A percentile compares a stretch with the other conserved stretches of the same genome.
These are phyloP conservation scores for Neurospora tetrasperma DNA, from an alignment of 495 filamentous ascomycete species.

Conservation along the genomic window DNA sequence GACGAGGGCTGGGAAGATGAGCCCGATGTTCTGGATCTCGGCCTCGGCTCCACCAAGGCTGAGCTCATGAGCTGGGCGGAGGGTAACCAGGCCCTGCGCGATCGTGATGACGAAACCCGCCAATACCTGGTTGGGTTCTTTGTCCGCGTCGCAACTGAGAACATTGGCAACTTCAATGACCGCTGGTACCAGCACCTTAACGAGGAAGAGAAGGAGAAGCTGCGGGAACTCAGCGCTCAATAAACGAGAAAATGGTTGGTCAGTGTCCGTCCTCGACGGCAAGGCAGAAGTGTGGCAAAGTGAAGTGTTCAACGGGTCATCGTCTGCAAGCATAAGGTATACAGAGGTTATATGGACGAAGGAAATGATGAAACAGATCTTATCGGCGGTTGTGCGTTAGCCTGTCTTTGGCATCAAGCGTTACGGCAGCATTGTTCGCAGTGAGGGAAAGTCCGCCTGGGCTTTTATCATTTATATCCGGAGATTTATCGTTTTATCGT, in stretches of 20 bases:
- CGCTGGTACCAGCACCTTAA: constrained; percentile 55
- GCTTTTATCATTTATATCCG: no score
- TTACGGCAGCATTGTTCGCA: no score
- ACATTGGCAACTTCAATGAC: constrained; percentile 63
- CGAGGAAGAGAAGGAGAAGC: constrained; percentile 63
- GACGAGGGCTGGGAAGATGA: constrained; percentile 88
- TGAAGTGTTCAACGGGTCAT: neutral
- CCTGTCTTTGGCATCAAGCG: no score
- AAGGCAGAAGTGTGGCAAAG: neutral
- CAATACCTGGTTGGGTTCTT: constrained; percentile 77
- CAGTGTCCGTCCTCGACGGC: neutral
- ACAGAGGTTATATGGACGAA: neutral
- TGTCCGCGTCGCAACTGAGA: constrained; percentile 49
- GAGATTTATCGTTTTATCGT: no score
- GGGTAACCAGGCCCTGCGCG: constrained; percentile 44
- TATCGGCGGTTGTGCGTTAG: no score
- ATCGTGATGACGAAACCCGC: constrained; percentile 88
- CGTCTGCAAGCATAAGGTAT: neutral
- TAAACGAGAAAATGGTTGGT: constrained; percentile 1
- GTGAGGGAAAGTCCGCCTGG: no score
- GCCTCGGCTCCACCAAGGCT: constrained; percentile 50
- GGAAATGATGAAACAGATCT: no score
- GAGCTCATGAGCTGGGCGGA: constrained; percentile 74
- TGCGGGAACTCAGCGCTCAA: constrained; percentile 36
- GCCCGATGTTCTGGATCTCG: constrained; percentile 57